Evolutionary conservation across 441 rosid genomes (phyloP).

Genomic region (Aleurites moluccanus): DNA sequence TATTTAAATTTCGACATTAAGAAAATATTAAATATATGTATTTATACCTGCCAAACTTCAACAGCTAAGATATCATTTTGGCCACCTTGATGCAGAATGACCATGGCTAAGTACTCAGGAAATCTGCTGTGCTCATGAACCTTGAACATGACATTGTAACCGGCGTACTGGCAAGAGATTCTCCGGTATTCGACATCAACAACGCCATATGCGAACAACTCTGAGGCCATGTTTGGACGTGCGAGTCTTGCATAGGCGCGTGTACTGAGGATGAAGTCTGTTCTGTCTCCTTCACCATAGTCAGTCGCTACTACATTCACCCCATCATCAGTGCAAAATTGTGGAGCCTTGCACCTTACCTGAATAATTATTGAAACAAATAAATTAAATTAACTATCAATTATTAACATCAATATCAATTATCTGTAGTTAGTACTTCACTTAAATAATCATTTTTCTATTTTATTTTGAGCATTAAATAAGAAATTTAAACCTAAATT

Average conservation of each 20-base stretch:
- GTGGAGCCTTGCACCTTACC: conserved; percentile 76
- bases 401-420: neutral
- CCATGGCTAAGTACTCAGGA: conserved; percentile 49
- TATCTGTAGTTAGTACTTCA: neutral
- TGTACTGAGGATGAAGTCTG: conserved; percentile 82
- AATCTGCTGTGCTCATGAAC: conserved; percentile 67
- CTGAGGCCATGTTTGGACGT: conserved; percentile 28
- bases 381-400: neutral
- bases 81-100: conserved; percentile 52
- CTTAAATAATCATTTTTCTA: neutral
- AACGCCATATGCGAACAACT: conserved; percentile 64
- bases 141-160: conserved; percentile 51
- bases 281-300: conserved; percentile 80
- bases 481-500: no score
- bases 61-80: conserved; percentile 50
- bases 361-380: conserved; percentile 19
- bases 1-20: no score
- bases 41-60: conserved; percentile 56
- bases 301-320: conserved; percentile 70
- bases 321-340: conserved; percentile 62
- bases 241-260: conserved; percentile 66
- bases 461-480: no score
- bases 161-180: conserved; percentile 58
- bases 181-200: conserved; percentile 70
- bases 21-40: no score